Base-by-base conservation (phyloP, 2,329 filamentous ascomycete species). In the Monilinia laxa region DNA sequence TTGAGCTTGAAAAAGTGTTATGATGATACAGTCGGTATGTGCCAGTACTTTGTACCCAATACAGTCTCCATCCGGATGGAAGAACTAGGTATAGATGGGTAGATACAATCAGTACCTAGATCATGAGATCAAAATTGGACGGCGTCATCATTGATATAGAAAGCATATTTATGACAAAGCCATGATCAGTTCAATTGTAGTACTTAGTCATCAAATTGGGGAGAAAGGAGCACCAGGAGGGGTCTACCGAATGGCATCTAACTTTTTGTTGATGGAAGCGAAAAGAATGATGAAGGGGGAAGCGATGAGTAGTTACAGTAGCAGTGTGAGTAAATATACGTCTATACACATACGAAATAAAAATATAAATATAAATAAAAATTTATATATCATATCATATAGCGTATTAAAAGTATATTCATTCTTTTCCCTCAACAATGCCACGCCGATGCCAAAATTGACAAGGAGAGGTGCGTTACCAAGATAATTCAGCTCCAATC, bases 401-500 rank as follows among this genome's bases (percentile, higher is more conserved):
- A 7, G 7, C 31, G 1, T 35, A 35, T 35, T 35, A 9, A 35
- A 35, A 7, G 31, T 7, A 35, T 35, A 35, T 35, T 7, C 31
- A 28, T 28, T 28, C 28, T 28, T 35, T 35, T 35, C 7, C 31
- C 31, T 9, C 5, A 35, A 35, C 31, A 6, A 35, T 7, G 4
- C 31, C 38, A 58, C 38, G 11, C 56, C 25, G 25, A 40, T 58
- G 10, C 56, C 28, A 58, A 58, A 31, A 31, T 14, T 20, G 56
- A n/a, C 16, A 47, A n/a, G 56, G 23, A 35, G 47, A n/a, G 31
- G 40, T 40, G 25, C 56, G 16, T 59, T 47, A 31, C 56, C 56
- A 59, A 59, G 56, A 5, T 14, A 47, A 35, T 47, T 28, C 12
- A 31, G 40, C 25, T 25, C 56, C 56, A 59, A 59, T 59, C 56